Conservation (phyloP, 192 early-diverging fungal genomes). For the Entophlyctis luteolus region DNA sequence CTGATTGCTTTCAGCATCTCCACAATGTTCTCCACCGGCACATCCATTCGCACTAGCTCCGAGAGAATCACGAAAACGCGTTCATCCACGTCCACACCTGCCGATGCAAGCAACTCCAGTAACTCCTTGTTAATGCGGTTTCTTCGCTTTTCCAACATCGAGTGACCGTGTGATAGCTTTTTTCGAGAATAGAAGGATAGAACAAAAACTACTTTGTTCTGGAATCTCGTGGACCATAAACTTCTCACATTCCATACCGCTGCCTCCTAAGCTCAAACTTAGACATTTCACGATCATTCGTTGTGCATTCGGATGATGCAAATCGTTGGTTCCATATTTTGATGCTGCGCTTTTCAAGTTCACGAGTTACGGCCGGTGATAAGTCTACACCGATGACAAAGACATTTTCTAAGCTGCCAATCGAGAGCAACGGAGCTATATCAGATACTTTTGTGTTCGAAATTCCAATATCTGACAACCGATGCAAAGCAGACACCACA, state of each 20-base stretch:
- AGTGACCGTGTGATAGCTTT: background rate
- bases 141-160: background rate
- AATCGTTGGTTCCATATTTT: background rate
- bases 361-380: background rate
- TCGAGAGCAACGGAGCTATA: background rate
- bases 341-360: background rate
- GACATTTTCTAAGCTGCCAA: background rate
- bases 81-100: background rate
- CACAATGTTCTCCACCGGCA: background rate
- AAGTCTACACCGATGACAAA: background rate
- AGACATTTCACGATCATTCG: background rate
- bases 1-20: background rate
- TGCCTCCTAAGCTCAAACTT: background rate
- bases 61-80: background rate
- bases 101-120: background rate
- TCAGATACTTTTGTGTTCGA: background rate
- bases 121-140: background rate
- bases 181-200: background rate
- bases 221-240: too few relatives aligned
- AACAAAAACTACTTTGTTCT: too few relatives aligned
- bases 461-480: background rate
- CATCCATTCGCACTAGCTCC: background rate
- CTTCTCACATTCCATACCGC: background rate
- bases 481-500: background rate
- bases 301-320: background rate